A percentile compares a stretch with the other conserved stretches of the same genome.
Conservation (phyloP, 2,329 filamentous ascomycete species). For the Diaporthe australafricana region DNA sequence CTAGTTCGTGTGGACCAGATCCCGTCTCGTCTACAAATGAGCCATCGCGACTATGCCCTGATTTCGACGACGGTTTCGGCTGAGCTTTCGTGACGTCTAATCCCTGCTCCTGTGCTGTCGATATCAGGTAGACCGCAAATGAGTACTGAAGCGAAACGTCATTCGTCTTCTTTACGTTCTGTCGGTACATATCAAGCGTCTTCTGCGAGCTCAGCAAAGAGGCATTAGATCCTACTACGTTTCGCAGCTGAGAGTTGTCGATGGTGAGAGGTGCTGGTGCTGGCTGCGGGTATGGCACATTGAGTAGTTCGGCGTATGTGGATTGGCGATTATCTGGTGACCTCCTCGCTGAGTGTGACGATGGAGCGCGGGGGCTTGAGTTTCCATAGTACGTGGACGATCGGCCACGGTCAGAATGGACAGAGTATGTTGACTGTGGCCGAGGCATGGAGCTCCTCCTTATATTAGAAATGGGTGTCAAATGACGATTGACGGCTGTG, state of each 20-base stretch:
- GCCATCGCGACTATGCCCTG: conserved; percentile 58
- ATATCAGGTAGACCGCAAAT: conserved; percentile 94
- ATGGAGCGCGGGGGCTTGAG: conserved; percentile 59
- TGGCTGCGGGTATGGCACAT: conserved; percentile 84
- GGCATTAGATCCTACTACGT: conserved; percentile 86
- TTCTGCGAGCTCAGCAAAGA: conserved; percentile 91
- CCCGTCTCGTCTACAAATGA: conserved; percentile 58
- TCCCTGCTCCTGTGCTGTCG: conserved; percentile 84
- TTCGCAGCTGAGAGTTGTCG: conserved; percentile 85
- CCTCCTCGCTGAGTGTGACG: conserved; percentile 56
- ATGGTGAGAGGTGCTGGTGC: conserved; percentile 74
- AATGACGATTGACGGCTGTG: conserved; percentile 67
- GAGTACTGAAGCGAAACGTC: conserved; percentile 93
- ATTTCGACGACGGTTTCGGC: conserved; percentile 59
- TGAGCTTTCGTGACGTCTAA: conserved; percentile 62
- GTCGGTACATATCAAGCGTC: conserved; percentile 96
- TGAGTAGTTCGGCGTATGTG: conserved; percentile 71
- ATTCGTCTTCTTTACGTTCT: conserved; percentile 97
- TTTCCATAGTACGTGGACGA: conserved; percentile 62
- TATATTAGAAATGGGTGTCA: conserved; percentile 69
- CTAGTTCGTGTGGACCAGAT: conserved; percentile 73
- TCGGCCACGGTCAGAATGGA: conserved; percentile 78
- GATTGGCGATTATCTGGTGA: conserved; percentile 66
- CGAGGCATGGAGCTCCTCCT: conserved; percentile 71
- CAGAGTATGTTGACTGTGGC: conserved; percentile 82